Conservation (phyloP, 1,284 basidiomycete species). For the Anthracocystis walkeri region DNA sequence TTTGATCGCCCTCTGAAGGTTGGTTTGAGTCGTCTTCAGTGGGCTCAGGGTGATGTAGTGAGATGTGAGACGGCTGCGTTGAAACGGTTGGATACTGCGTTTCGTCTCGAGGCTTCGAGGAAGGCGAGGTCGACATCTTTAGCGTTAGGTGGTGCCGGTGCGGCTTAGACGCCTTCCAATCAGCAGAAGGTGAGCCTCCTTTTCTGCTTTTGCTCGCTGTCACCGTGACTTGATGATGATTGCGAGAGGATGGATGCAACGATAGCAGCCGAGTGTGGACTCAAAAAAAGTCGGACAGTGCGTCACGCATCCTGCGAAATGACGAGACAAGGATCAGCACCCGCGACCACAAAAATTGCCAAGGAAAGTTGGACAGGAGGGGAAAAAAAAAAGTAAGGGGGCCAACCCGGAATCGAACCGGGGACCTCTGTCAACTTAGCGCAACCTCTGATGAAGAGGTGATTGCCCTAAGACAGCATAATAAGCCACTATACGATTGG, state of each 20-base stretch:
- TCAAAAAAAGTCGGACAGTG: neutral
- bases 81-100: slow-evolving; percentile 20
- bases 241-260: neutral
- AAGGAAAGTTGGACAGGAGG: slow-evolving; percentile 28
- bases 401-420: slow-evolving; percentile 58
- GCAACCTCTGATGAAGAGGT: slow-evolving; percentile 20
- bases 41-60: slow-evolving; percentile 5
- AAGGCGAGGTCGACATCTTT: slow-evolving; percentile 14
- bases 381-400: slow-evolving; percentile 44
- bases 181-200: neutral
- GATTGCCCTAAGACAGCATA: slow-evolving; percentile 56
- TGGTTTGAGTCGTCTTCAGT: neutral
- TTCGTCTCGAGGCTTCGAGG: neutral
- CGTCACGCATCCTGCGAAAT: slow-evolving; percentile 3
- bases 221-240: neutral
- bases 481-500: slow-evolving; percentile 58
- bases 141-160: neutral
- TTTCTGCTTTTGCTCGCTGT: neutral
- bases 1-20: neutral
- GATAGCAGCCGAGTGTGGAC: neutral
- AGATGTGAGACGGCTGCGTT: slow-evolving; percentile 24
- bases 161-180: too few relatives aligned
- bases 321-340: slow-evolving; percentile 5
- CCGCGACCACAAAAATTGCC: neutral
- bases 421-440: slow-evolving; percentile 58